Base-by-base conservation (phyloP, 768 basidiomycete genomes). In the Paxillus ammoniavirescens region DNA sequence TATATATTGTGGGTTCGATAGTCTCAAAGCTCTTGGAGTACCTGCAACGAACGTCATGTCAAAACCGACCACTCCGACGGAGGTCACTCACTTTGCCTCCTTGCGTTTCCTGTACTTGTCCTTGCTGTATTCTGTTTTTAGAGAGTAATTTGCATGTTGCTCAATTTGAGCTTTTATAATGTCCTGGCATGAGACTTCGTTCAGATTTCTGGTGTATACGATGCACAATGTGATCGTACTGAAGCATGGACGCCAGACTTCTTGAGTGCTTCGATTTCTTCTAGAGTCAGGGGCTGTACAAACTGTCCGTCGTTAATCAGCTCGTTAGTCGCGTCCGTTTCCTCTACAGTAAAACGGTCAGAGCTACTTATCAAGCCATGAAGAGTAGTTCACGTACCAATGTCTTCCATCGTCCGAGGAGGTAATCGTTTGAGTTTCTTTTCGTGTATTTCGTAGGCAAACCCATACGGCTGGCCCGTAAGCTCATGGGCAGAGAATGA, bases 61-160 rank as follows among this genome's bases (percentile, higher is more conserved):
- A 18, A 23, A 35, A 21, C 38, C 48, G 28, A 40, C 10, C 35
- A 43, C 17, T 43, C 38, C 36, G 26, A 14, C 40, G 30, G 40
- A 26, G 26, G 14, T 4, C 14, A 68, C 86, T 60, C 65, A 96
- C 95, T 98, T 99, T 52, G 91, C 93, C 73, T 95, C 92, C 70
- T 99, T 99, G 37, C 93, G 80, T 69, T 95, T 96, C 69, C 83
- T 89, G 72, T 98, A 99, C 68, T 99, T 99, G 65, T 98, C 95
- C 72, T 99, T 98, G 72, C 91, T 94, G 71, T 95, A 98, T 70
- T 96, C 97, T 1, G 95, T 98, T 72, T 98, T 98, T 46, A 98
- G 75, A 10, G 86, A 84, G 68, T 90, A 99, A 62, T 91, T 90
- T 30, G 90, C 87, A 63, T 98, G 96, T 63, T 87, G 83, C 61